phyloP scores from a whole-genome alignment of 768 basidiomycete species.

The Pleurotus tuoliensis region DNA sequence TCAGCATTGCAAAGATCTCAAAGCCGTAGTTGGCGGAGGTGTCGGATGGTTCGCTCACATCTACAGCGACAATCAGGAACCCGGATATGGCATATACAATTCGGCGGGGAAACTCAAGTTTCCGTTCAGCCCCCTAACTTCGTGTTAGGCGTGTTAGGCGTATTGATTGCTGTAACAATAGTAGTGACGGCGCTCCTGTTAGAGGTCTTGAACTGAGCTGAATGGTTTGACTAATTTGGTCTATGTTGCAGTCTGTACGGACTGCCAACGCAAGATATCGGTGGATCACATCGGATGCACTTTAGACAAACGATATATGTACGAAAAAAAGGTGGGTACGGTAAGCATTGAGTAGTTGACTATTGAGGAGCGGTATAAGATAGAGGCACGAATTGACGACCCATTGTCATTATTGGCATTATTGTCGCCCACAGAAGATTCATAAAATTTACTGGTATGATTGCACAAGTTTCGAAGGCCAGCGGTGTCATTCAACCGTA shows the following conservation, averaged over 20 bases:
- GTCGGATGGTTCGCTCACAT: constrained; percentile 69
- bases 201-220: too few relatives aligned
- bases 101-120: constrained; percentile 40
- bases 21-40: constrained; percentile 45
- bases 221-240: too few relatives aligned
- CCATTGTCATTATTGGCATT: too few relatives aligned
- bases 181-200: too few relatives aligned
- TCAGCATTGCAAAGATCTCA: constrained; percentile 46
- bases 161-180: background rate
- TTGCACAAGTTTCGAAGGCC: background rate
- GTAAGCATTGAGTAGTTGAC: background rate
- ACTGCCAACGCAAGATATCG: too few relatives aligned
- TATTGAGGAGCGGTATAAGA: background rate
- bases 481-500: constrained; percentile 44
- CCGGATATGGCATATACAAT: constrained; percentile 59
- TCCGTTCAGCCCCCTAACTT: constrained; percentile 46
- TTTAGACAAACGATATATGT: background rate
- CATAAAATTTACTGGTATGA: background rate
- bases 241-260: too few relatives aligned
- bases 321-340: background rate
- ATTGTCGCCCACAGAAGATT: background rate
- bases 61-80: constrained; percentile 48
- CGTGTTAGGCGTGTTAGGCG: constrained; percentile 30
- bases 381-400: background rate
- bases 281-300: too few relatives aligned